Base-by-base conservation (phyloP, 1,139 yeast species). In the Suhomyces taliae region DNA sequence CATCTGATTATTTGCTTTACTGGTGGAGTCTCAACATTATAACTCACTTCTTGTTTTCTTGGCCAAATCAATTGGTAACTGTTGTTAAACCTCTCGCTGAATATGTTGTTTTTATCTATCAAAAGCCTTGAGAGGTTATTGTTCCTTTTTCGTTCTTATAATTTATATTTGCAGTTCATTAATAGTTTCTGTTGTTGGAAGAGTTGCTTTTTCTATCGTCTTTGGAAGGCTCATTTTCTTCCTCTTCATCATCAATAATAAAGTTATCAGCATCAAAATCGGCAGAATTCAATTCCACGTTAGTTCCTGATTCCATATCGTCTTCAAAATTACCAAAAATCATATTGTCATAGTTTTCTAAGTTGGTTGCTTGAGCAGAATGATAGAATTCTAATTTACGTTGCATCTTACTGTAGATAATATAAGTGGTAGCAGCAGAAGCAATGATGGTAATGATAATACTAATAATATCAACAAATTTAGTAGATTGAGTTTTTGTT, bases 371-470 rank as follows among this genome's bases (percentile, higher is more conserved):
- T 27, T 49, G 51, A 24, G 47, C 45, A n/a, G 54, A 50, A 44
- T 67, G 74, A 53, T 70, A 73, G 11, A 59, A 52, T 6, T 62
- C 59, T 50, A 79, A 60, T 52, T 73, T 74, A 38, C 56, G 57
- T 51, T 76, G 76, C 77, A 79, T 87, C 58, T 83, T 82, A 44
- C 68, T 70, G 65, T 90, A 91, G 19, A 93, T 78, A 15, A 90
- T 56, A 69, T 82, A 86, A 0, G 96, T 86, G 0, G 95, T 85
- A 8, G 72, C 53, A 1, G 79, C 66, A 4, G 90, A 79, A 0
- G 89, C 82, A 0, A 66, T 42, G 1, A 70, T 74, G 0, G 97
- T 85, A 9, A 86, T 53, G 0, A 79, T 10, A 5, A 91, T 81
- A 43, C 95, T 82, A 2, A 83, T 37, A 1, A 85, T 49, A 61